Percentiles rank a stretch among this genome's conserved stretches.
Evolutionary conservation across 305 asterid genomes (phyloP).

Genomic region (Fraxinus dipetala): DNA sequence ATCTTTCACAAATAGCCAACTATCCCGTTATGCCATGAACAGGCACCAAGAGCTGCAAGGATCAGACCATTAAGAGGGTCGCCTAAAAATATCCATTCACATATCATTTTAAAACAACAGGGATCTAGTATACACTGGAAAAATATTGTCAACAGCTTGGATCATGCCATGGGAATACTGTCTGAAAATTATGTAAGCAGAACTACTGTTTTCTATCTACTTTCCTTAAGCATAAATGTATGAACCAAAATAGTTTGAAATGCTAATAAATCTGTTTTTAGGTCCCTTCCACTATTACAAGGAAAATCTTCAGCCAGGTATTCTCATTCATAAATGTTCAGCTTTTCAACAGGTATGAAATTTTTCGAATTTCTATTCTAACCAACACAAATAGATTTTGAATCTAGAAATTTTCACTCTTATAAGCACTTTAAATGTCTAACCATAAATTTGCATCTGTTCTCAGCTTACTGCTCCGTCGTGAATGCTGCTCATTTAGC

Average conservation of each 20-base stretch:
- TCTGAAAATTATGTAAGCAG: constrained; percentile 64
- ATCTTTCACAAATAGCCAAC: constrained; percentile 17
- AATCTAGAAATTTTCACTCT: constrained; percentile 13
- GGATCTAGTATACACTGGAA: constrained; percentile 83
- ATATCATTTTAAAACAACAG: constrained; percentile 62
- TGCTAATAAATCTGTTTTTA: constrained; percentile 32
- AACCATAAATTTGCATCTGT: constrained; percentile 19
- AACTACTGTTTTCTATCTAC: constrained; percentile 17
- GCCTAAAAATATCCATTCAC: constrained; percentile 64
- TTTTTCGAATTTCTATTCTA: constrained; percentile 20
- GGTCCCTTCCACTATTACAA: constrained; percentile 71
- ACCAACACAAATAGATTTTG: neutral
- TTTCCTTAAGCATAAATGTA: constrained; percentile 19
- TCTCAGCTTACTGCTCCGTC: constrained; percentile 79
- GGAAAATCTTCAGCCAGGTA: constrained; percentile 84
- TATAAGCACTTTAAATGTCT: constrained; percentile 13
- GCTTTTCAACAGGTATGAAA: constrained; percentile 80
- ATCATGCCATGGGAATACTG: constrained; percentile 62
- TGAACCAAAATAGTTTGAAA: constrained; percentile 15
- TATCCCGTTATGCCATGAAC: constrained; percentile 32
- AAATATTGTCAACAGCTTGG: constrained; percentile 65
- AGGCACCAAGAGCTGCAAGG: constrained; percentile 93
- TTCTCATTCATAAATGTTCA: constrained; percentile 96
- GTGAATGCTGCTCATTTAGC: constrained; percentile 98
- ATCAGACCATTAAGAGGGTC: constrained; percentile 72